Base-by-base conservation (phyloP, 805 yeast genomes). In the Candida broadrunensis region DNA sequence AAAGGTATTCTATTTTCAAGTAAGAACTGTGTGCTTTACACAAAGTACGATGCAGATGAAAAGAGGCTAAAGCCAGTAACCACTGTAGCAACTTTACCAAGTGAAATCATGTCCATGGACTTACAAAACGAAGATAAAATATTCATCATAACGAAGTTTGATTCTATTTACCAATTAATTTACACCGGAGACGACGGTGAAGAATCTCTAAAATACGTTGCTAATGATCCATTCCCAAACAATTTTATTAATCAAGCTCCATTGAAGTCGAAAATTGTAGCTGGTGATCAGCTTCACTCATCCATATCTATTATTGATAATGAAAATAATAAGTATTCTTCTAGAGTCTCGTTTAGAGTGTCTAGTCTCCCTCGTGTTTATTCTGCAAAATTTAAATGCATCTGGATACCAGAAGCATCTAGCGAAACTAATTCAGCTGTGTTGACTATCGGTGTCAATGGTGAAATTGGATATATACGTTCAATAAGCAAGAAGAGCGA, bases 251-350 rank as follows among this genome's bases (percentile, higher is more conserved):
- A 63, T 38, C 67, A 58, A 25, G 50, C 63, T 0, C 44, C 45
- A 13, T 33, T 61, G 19, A 50, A 48, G 3, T 30, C 44, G 1
- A 51, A 51, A n/a, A 46, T 62, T 2, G 47, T 63, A 8, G 60
- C 61, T 1, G 64, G 67, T 3, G 72, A 68, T 41, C 67, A 65
- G 41, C 51, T 62, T 3, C 65, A 62, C 39, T 65, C 71, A 0
- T 49, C 65, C 5, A 33, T 70, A 14, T 37, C 60, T 6, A 43
- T 68, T 0, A 46, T 66, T 43, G 55, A 54, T 33, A 37, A 46
- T 6, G 31, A 40, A 8, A 42, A 44, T 4, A 36, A 46, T n/a
- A 29, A 33, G 13, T 39, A 13, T 29, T 24, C 31, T 21, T 18
- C 29, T 16, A 37, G 24, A 25, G 38, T 49, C 18, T 42, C 41